Evolutionary conservation across 139 green algal species (phyloP).

Genomic region (Nannochloris sp.): DNA sequence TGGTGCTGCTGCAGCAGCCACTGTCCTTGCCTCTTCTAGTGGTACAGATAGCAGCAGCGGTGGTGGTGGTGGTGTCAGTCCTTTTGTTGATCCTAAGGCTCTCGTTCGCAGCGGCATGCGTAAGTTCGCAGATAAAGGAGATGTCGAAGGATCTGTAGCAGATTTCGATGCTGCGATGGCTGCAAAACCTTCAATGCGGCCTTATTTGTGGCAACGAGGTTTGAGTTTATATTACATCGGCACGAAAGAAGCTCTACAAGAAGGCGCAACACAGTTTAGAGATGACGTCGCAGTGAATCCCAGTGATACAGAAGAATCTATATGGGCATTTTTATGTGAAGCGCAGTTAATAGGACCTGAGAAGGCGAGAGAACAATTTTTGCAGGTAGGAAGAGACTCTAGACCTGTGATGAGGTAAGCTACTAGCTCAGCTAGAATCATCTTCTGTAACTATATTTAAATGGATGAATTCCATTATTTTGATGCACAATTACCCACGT

Average conservation of each 20-base stretch:
- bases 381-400: constrained; percentile 69
- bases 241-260: constrained; percentile 37
- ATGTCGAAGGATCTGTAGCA: constrained; percentile 46
- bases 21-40: neutral
- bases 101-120: constrained; percentile 10
- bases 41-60: too few relatives aligned
- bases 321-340: constrained; percentile 83
- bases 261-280: constrained; percentile 48
- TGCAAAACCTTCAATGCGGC: constrained; percentile 29
- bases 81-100: too few relatives aligned
- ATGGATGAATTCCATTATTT: neutral
- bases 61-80: too few relatives aligned
- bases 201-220: constrained; percentile 48
- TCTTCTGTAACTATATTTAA: too few relatives aligned
- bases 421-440: too few relatives aligned
- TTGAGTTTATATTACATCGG: constrained; percentile 76
- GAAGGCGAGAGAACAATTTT: constrained; percentile 54
- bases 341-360: constrained; percentile 48
- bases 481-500: neutral
- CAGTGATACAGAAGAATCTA: constrained; percentile 84
- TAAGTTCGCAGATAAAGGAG: constrained; percentile 13
- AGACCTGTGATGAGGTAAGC: constrained; percentile 69
- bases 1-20: neutral
- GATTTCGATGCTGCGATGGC: constrained; percentile 54
- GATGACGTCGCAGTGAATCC: constrained; percentile 84